Conservation (phyloP, 441 rosid species). For the Gossypium gossypioides region DNA sequence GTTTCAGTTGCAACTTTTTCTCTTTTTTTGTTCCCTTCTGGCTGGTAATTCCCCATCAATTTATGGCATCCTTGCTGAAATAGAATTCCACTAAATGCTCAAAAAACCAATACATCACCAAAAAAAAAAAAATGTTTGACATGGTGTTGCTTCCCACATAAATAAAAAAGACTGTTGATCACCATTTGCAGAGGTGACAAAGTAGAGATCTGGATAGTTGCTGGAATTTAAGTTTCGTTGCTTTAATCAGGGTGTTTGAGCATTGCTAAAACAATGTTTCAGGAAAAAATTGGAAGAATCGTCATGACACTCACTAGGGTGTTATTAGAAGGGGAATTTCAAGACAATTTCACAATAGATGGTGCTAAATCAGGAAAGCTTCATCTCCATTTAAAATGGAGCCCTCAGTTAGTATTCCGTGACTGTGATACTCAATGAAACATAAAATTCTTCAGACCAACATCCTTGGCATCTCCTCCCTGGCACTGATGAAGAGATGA, state of each 20-base stretch:
- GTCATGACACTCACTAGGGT: conserved; percentile 81
- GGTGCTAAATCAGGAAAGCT: conserved; percentile 63
- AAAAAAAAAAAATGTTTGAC: not conserved
- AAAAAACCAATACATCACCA: too few species aligned
- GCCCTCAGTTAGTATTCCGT: conserved; percentile 54
- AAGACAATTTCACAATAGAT: conserved; percentile 46
- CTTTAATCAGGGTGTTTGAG: not conserved
- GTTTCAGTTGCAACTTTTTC: not conserved
- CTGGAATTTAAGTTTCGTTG: not conserved
- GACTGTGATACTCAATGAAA: conserved; percentile 24
- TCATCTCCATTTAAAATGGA: conserved; percentile 63
- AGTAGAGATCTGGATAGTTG: not conserved
- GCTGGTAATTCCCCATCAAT: not conserved
- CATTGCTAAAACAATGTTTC: conserved; percentile 8
- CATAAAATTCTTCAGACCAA: not conserved
- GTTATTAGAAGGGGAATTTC: conserved; percentile 66
- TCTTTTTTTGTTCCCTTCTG: not conserved
- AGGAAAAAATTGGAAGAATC: conserved; percentile 79
- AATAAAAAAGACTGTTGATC: not conserved
- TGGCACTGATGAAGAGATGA: not conserved
- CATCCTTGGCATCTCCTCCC: not conserved
- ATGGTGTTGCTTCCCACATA: not conserved
- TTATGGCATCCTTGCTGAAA: not conserved
- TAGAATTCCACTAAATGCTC: too few species aligned
- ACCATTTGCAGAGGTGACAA: not conserved